Evolutionary conservation across 2,329 filamentous ascomycete species (phyloP).

Genomic region (Talaromyces islandicus): DNA sequence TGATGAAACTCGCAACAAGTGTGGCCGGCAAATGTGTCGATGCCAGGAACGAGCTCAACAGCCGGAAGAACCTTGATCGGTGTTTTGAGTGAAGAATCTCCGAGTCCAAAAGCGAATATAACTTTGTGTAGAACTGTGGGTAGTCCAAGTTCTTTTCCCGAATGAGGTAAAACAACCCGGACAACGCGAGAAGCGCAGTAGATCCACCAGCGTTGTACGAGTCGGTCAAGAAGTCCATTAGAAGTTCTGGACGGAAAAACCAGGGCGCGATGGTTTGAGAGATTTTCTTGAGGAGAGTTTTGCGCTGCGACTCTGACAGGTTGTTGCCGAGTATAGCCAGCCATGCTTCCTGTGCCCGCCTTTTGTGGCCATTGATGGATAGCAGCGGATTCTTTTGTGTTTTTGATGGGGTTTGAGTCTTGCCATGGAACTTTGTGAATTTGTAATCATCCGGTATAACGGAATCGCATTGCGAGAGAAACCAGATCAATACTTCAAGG

Average conservation of each 20-base stretch:
- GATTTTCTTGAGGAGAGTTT: constrained; percentile 69
- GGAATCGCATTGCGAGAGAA: constrained; percentile 53
- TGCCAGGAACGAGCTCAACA: constrained; percentile 81
- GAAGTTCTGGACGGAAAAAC: constrained; percentile 79
- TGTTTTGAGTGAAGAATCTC: constrained; percentile 89
- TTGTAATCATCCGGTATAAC: constrained; percentile 49
- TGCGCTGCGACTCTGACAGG: constrained; percentile 68
- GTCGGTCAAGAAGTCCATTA: constrained; percentile 96
- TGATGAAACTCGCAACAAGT: constrained; percentile 92
- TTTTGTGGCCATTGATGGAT: constrained; percentile 66
- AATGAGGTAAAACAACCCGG: constrained; percentile 92
- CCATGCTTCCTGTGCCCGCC: constrained; percentile 81
- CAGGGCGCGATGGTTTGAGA: constrained; percentile 76
- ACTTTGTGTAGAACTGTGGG: constrained; percentile 84
- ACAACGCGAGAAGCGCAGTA: constrained; percentile 79
- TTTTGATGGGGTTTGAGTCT: constrained; percentile 55
- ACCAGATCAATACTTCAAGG: constrained; percentile 32
- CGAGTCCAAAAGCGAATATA: constrained; percentile 85
- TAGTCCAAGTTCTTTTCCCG: constrained; percentile 93
- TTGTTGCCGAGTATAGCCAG: constrained; percentile 63
- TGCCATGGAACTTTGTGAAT: constrained; percentile 31
- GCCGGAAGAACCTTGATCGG: constrained; percentile 84
- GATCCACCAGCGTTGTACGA: constrained; percentile 84
- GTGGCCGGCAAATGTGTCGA: constrained; percentile 89
- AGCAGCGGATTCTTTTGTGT: constrained; percentile 51